A percentile compares a stretch with the other conserved stretches of the same genome.
phyloP scores from a whole-genome alignment of 139 green algal genomes.

The Chlorella sp. region DNA sequence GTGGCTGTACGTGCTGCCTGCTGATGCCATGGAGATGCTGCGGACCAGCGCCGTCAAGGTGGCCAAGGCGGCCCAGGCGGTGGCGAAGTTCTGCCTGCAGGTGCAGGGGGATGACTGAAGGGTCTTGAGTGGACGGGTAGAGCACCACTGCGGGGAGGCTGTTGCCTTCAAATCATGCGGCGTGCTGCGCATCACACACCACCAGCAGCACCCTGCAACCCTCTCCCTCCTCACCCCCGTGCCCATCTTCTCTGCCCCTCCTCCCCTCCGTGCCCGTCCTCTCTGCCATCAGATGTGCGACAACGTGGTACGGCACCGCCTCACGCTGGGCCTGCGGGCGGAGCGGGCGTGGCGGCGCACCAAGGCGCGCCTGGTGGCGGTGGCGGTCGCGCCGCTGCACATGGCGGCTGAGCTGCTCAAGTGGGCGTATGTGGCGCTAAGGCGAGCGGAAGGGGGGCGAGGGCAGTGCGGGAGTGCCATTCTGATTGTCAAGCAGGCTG shows the following conservation, averaged over 20 bases:
- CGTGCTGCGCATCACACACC: too few species aligned
- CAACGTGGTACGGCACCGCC: slow-evolving; percentile 33
- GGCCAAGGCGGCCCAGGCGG: slow-evolving; percentile 37
- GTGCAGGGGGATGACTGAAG: neutral
- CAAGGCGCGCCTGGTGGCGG: neutral
- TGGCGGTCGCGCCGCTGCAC: neutral
- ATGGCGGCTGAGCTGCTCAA: neutral
- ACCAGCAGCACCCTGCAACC: too few species aligned
- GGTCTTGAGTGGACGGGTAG: too few species aligned
- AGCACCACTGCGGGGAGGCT: too few species aligned
- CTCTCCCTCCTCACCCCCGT: neutral
- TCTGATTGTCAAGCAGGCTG: too few species aligned
- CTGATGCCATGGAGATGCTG: slow-evolving; percentile 47
- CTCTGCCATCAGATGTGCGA: slow-evolving; percentile 21
- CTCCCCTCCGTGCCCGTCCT: neutral
- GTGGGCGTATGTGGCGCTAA: neutral
- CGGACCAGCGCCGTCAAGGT: slow-evolving; percentile 39
- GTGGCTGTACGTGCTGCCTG: slow-evolving; percentile 44
- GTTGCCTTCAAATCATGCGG: too few species aligned
- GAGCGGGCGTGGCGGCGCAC: slow-evolving; percentile 19
- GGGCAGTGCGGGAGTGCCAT: too few species aligned
- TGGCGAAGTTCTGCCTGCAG: slow-evolving; percentile 40
- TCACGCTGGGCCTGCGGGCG: slow-evolving; percentile 22
- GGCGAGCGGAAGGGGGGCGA: too few species aligned
- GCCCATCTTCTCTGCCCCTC: neutral